Conservation (phyloP, 495 filamentous ascomycete species). For the Xylaria sp. region DNA sequence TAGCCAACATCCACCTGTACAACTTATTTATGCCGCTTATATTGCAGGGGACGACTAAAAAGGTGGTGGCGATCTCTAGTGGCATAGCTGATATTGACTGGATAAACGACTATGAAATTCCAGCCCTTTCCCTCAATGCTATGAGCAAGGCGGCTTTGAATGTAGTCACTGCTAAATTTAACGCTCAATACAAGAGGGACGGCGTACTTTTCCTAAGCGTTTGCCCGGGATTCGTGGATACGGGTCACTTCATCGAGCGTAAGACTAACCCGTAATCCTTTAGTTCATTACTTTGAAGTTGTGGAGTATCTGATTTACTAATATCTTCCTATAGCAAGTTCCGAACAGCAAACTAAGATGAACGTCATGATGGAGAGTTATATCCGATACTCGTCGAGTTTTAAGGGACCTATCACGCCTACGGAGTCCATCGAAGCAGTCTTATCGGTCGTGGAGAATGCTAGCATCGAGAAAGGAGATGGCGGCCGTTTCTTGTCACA, state of each 20-base stretch:
- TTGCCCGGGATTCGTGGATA: constrained; percentile 57
- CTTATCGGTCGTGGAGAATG: constrained; percentile 48
- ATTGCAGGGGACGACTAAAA: constrained; percentile 56
- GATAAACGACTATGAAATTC: constrained; percentile 40
- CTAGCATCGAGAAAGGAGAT: constrained; percentile 53
- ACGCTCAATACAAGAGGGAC: constrained; percentile 57
- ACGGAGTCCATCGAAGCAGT: constrained; percentile 49
- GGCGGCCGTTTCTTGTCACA: constrained; percentile 61
- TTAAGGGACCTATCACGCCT: constrained; percentile 51
- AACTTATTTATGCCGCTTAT: constrained; percentile 61
- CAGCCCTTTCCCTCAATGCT: constrained; percentile 38
- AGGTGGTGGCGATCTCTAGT: constrained; percentile 59
- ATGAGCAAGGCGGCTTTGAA: constrained; percentile 54
- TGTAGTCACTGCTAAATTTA: constrained; percentile 54
- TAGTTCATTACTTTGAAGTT: not conserved
- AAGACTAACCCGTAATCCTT: not conserved
- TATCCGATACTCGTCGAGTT: constrained; percentile 51
- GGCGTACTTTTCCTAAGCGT: constrained; percentile 60
- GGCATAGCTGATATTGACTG: constrained; percentile 53
- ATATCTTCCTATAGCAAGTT: constrained; percentile 39
- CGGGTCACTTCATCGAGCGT: constrained; percentile 29
- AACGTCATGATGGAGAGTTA: constrained; percentile 46
- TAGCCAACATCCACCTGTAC: constrained; percentile 60
- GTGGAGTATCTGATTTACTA: constrained; percentile 16
- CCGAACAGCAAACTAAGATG: constrained; percentile 45